Conservation (phyloP, 2,329 filamentous ascomycete genomes). For the Magnaporthales sp. region DNA sequence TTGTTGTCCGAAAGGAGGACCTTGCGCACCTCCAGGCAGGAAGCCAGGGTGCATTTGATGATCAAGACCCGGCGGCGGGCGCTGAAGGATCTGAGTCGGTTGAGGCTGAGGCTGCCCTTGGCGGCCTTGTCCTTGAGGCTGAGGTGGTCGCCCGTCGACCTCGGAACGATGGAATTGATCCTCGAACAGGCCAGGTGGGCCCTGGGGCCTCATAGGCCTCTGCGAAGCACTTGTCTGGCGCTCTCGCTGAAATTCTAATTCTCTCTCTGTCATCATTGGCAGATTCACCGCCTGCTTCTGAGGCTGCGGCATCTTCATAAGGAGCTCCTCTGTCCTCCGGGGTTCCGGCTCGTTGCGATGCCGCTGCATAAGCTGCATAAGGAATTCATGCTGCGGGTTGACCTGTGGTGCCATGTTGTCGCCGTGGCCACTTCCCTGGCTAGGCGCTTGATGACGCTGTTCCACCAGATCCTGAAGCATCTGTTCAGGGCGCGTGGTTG, state of each 20-base stretch:
- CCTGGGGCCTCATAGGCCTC: conserved; percentile 34
- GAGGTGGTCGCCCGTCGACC: conserved; percentile 17
- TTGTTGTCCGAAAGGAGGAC: conserved; percentile 22
- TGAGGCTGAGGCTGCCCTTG: conserved; percentile 29
- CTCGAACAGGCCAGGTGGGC: conserved; percentile 44
- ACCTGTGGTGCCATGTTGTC: conserved; percentile 19
- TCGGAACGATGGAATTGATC: conserved; percentile 42
- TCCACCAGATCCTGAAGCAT: conserved; percentile 52
- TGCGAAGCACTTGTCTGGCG: conserved; percentile 18
- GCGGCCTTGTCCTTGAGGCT: conserved; percentile 2
- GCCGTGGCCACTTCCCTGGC: conserved; percentile 36
- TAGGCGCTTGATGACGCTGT: conserved; percentile 47
- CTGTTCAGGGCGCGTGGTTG: conserved; percentile 44
- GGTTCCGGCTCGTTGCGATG: conserved; percentile 38
- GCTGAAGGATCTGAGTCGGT: conserved; percentile 56
- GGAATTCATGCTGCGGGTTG: conserved; percentile 61
- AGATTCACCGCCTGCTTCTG: conserved; percentile 36
- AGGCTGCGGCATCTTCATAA: conserved; percentile 37
- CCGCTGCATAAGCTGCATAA: conserved; percentile 73
- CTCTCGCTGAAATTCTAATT: conserved; percentile 34
- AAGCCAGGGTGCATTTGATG: conserved; percentile 49
- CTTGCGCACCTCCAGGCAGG: conserved; percentile 36
- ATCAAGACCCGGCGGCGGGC: conserved; percentile 51
- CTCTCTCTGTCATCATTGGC: conserved; percentile 37
- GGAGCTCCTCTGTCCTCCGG: conserved; percentile 39